Base-by-base conservation (phyloP, 1,284 basidiomycete species). In the Irpex sp. region DNA sequence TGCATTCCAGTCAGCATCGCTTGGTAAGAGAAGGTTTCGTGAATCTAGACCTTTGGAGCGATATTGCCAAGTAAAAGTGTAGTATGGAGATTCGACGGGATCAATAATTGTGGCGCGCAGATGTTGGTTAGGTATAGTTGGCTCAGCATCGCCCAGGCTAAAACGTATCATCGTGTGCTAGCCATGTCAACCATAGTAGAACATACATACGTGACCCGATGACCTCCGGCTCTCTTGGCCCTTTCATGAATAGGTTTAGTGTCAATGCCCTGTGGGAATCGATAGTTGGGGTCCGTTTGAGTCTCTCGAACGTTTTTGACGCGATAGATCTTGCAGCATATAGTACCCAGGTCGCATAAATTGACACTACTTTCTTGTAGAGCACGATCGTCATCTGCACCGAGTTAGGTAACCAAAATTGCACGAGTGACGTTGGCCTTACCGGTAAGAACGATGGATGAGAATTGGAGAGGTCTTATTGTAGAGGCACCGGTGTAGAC, bases 221-320 rank as follows among this genome's bases (percentile, higher is more conserved):
- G 63, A 6, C 63, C 63, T n/a, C 63, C 63, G 2, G 63, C 9
- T 38, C 44, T 65, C 63, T 65, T 65, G 11, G 32, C 32, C 20
- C n/a, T 65, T 15, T 65, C 63, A 44, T 65, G 63, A 15, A 65
- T 18, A 65, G 63, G 27, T 9, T 42, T 15, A n/a, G n/a, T n/a
- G n/a, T n/a, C n/a, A n/a, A n/a, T n/a, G n/a, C n/a, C n/a, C n/a
- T n/a, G n/a, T n/a, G n/a, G n/a, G n/a, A n/a, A n/a, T n/a, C n/a
- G n/a, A n/a, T n/a, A n/a, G n/a, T n/a, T n/a, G n/a, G n/a, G n/a
- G n/a, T n/a, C n/a, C n/a, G n/a, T n/a, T n/a, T n/a, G n/a, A n/a
- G n/a, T n/a, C n/a, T 64, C 42, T 42, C 18, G 63, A 15, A 38
- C 20, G 32, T 64, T 42, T 7, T 9, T 44, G 42, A 43, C 6